phyloP scores from a whole-genome alignment of 148 eudicot genomes.

The Rhododendron henanense region DNA sequence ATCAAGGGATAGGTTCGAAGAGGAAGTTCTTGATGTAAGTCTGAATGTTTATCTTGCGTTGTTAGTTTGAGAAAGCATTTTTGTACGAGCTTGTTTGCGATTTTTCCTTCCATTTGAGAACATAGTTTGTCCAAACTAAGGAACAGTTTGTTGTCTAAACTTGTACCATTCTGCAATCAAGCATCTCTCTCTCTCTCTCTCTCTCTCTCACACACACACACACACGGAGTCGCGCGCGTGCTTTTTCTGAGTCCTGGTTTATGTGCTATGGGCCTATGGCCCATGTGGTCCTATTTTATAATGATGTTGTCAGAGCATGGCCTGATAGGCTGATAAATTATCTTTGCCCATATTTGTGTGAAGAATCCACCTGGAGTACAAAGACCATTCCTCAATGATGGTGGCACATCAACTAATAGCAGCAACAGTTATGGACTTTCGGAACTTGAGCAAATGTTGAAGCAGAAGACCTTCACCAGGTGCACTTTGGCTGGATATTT shows the following conservation, averaged over 20 bases:
- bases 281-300: not conserved
- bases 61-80: not conserved
- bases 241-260: not conserved
- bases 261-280: too few relatives aligned
- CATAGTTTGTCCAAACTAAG: not conserved
- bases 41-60: not conserved
- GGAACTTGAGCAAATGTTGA: slow-evolving; percentile 77
- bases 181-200: not conserved
- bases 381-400: slow-evolving; percentile 18
- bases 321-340: not conserved
- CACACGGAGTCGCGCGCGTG: not conserved
- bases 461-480: slow-evolving; percentile 88
- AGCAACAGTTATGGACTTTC: slow-evolving; percentile 38
- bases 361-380: slow-evolving; percentile 33
- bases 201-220: not conserved
- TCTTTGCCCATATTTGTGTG: slow-evolving; percentile 8
- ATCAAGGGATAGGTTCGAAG: slow-evolving; percentile 28
- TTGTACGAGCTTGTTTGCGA: not conserved
- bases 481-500: slow-evolving; percentile 14
- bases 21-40: slow-evolving; percentile 43
- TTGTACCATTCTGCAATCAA: not conserved
- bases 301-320: not conserved
- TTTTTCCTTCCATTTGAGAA: not conserved
- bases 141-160: not conserved
- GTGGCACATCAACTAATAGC: slow-evolving; percentile 11